Base-by-base conservation (phyloP, 495 filamentous ascomycete species). In the Sabuloglossum arenarium region DNA sequence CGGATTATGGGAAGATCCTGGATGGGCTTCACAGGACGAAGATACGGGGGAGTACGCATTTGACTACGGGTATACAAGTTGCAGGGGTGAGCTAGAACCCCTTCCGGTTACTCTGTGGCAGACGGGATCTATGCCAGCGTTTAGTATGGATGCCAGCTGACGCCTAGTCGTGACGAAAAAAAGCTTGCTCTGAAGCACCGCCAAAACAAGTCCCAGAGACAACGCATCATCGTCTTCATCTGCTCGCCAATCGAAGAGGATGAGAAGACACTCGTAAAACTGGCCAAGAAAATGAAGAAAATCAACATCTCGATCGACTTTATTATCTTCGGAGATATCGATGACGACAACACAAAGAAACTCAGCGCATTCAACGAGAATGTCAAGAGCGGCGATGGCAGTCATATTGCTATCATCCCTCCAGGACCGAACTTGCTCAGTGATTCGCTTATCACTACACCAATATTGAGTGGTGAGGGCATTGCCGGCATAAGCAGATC, bases 201-300 rank as follows among this genome's bases (percentile, higher is more conserved):
- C 34, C 88, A 94, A 69, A 95, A 98, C 69, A 96, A 95, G 64
- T 85, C 84, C 34, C 89, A 96, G 68, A 79, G 83, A 51, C 88
- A 94, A 75, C 85, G 91, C 59, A 94, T 97, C 67, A 82, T 98
- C 66, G 87, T 87, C 21, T 97, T 98, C 70, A 87, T 85, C 51
- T 96, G 91, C 74, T 90, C 85, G 3, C 85, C 88, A 39, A 83
- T 98, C 63, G 78, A 76, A 42, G 91, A 98, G 67, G 81, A 84
- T 60, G 84, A 96, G 69, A 88, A 88, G 70, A 76, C 79, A 14
- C 77, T 98, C 0, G 77, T 94, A 59, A 89, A 87, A 65, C 78
- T 97, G 12, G 88, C 90, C 14, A 93, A 86, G 72, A 89, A 90
- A 71, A 95, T 97, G 89, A 97, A 95, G 81, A 98, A 98, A 75